phyloP scores from a whole-genome alignment of 139 green algal genomes.

The Micromonas commoda region DNA sequence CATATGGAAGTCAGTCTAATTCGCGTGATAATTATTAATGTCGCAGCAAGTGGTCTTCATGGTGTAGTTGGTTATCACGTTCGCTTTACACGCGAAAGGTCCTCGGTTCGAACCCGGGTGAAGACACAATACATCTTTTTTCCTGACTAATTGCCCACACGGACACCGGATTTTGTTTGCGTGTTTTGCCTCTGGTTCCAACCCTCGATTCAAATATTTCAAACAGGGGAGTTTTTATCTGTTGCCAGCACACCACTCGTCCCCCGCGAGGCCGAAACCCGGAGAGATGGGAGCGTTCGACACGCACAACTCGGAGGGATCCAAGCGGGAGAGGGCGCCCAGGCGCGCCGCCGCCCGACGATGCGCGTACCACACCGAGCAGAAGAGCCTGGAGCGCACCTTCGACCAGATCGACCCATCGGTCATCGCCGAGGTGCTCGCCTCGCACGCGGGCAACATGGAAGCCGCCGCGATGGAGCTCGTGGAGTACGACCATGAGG shows the following conservation, averaged over 20 bases:
- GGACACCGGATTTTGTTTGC: no score
- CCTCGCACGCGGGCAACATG: neutral
- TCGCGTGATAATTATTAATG: no score
- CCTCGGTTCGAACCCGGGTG: neutral
- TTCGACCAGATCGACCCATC: neutral
- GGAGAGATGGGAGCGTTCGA: no score
- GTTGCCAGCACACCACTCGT: no score
- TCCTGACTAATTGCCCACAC: neutral
- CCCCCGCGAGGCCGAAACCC: no score
- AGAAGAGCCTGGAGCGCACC: constrained; percentile 2
- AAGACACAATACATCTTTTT: neutral
- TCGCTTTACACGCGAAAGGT: neutral
- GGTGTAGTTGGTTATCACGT: constrained; percentile 1
- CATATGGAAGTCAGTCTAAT: no score
- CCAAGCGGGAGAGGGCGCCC: no score
- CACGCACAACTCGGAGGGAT: no score
- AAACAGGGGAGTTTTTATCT: no score
- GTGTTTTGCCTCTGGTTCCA: no score
- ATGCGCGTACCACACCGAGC: neutral
- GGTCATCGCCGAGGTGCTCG: constrained; percentile 14
- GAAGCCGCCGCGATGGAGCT: constrained; percentile 1
- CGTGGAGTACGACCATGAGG: neutral
- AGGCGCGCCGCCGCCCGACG: neutral
- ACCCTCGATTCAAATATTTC: no score
- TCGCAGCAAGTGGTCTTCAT: no score